These are phyloP conservation scores for Colletotrichum sp. DNA, from an alignment of 2,329 filamentous ascomycete species.

Conservation along the genomic window DNA sequence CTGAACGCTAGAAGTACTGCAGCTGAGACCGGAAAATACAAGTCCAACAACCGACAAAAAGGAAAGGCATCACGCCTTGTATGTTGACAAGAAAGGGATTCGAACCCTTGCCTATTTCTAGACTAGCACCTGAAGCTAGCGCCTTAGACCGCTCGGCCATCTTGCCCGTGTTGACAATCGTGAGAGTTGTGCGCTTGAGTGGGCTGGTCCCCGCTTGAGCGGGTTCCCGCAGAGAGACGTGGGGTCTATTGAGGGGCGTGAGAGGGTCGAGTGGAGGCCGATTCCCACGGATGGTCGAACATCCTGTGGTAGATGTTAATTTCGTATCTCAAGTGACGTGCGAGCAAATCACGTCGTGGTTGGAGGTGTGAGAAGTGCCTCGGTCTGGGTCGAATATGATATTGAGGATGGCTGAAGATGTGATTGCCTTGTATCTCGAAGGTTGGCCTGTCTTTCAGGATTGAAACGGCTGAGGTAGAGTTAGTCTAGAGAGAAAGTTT, in stretches of 20 bases:
- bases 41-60: background rate
- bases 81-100: background rate
- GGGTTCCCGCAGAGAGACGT: background rate
- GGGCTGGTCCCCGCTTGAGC: background rate
- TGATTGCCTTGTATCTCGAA: background rate
- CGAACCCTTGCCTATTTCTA: background rate
- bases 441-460: too few relatives aligned
- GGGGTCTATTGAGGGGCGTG: background rate
- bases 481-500: fast-evolving
- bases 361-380: too few relatives aligned
- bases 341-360: fast-evolving
- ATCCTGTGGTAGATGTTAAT: too few relatives aligned
- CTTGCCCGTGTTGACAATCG: background rate
- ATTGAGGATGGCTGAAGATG: background rate
- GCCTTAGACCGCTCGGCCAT: background rate
- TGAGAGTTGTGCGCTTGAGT: background rate
- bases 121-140: background rate
- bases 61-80: background rate
- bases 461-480: too few relatives aligned
- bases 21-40: background rate
- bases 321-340: fast-evolving
- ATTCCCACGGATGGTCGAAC: fast-evolving
- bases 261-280: background rate
- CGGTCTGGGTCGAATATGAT: background rate
- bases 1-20: background rate